Percentiles rank a stretch among this genome's conserved stretches.
These are phyloP conservation scores for Bauhinia variegata DNA, from an alignment of 306 rosid genomes.

Conservation along the genomic window DNA sequence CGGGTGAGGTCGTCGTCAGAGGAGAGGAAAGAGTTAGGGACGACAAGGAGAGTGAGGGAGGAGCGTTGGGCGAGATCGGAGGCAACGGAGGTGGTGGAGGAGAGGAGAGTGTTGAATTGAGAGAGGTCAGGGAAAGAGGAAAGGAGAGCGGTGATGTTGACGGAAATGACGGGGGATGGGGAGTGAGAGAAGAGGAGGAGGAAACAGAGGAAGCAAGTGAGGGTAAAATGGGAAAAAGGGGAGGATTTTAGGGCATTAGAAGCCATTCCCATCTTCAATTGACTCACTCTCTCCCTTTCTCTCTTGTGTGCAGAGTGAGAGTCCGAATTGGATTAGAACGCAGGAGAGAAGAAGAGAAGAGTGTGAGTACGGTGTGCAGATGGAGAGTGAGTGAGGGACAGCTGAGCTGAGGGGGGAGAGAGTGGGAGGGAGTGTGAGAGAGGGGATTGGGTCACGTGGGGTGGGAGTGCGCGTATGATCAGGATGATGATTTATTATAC, in stretches of 20 bases:
- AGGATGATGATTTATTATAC: too few species aligned
- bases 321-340: too few species aligned
- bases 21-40: conserved; percentile 70
- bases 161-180: conserved; percentile 31
- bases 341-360: too few species aligned
- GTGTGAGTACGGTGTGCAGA: too few species aligned
- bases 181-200: conserved; percentile 39
- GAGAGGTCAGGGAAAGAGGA: conserved; percentile 78
- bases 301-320: too few species aligned
- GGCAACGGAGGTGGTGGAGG: conserved; percentile 53
- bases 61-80: conserved; percentile 67
- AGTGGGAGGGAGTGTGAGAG: too few species aligned
- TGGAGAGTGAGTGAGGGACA: too few species aligned
- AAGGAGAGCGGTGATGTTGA: conserved; percentile 82
- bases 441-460: too few species aligned
- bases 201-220: conserved; percentile 27
- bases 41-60: conserved; percentile 87
- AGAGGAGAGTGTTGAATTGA: conserved; percentile 64
- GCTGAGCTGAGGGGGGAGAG: too few species aligned
- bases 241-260: not conserved
- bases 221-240: conserved; percentile 63
- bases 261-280: conserved; percentile 27
- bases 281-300: too few species aligned
- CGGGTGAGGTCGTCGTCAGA: conserved; percentile 56
- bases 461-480: too few species aligned